Conservation (phyloP, 768 basidiomycete species). For the Termitomyces sp. region DNA sequence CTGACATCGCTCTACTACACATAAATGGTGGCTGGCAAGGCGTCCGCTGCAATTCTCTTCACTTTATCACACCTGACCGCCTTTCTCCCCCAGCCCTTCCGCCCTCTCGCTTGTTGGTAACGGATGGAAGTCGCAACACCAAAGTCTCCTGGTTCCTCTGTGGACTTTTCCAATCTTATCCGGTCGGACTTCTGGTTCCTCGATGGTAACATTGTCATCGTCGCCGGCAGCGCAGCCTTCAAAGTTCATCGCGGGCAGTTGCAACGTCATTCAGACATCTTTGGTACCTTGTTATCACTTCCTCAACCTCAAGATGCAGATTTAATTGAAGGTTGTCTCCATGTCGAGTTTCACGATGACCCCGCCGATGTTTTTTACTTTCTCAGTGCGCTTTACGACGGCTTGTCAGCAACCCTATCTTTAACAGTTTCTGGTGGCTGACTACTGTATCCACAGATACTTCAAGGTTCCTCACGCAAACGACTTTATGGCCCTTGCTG, state of each 20-base stretch:
- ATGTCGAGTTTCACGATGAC: conserved; percentile 57
- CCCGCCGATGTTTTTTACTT: conserved; percentile 66
- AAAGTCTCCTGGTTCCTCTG: not conserved
- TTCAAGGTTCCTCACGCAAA: conserved; percentile 43
- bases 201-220: conserved; percentile 66
- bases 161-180: conserved; percentile 21
- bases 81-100: not conserved
- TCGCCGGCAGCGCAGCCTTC: conserved; percentile 54
- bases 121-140: conserved; percentile 6
- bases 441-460: conserved; percentile 34
- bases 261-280: conserved; percentile 73
- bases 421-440: not conserved
- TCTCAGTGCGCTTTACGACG: conserved; percentile 67
- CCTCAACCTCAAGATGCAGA: conserved; percentile 50
- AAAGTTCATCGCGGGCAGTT: conserved; percentile 74
- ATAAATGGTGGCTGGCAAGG: not conserved
- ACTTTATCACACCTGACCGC: not conserved
- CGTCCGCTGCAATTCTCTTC: not conserved
- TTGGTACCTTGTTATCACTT: conserved; percentile 58
- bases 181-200: conserved; percentile 67
- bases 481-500: conserved; percentile 55
- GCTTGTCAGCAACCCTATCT: conserved; percentile 43
- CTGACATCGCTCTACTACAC: not conserved
- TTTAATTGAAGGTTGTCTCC: conserved; percentile 51
- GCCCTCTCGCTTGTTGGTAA: not conserved